Conservation (phyloP, 1,139 yeast species). For the Scheffersomyces lignicola region DNA sequence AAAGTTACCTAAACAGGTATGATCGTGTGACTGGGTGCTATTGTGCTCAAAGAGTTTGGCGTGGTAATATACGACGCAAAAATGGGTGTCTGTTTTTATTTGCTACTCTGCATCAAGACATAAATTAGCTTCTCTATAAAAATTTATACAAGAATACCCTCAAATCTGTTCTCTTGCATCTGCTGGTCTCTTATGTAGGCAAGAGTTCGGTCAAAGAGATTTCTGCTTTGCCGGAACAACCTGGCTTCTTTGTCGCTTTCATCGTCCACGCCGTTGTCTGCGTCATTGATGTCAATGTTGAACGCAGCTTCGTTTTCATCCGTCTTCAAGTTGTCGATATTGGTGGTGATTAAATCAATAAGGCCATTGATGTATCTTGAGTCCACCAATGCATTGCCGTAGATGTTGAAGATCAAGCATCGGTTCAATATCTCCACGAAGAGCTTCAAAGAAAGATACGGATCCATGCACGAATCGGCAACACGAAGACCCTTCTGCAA, state of each 20-base stretch:
- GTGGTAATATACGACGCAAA: not conserved
- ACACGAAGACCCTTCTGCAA: constrained; percentile 71
- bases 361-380: constrained; percentile 80
- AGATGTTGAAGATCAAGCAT: constrained; percentile 80
- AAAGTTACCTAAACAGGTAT: no score
- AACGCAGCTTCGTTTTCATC: constrained; percentile 18
- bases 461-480: constrained; percentile 92
- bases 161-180: constrained; percentile 62
- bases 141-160: constrained; percentile 30
- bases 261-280: constrained; percentile 21
- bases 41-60: constrained; percentile 1
- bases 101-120: not conserved
- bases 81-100: no score
- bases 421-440: constrained; percentile 88
- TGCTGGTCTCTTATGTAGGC: constrained; percentile 66
- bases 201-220: constrained; percentile 64
- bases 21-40: no score
- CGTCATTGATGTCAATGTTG: constrained; percentile 7
- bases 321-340: constrained; percentile 55
- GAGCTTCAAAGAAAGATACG: constrained; percentile 71
- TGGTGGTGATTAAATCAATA: constrained; percentile 79
- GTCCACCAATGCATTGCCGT: constrained; percentile 73
- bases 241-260: constrained; percentile 32
- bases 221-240: constrained; percentile 29
- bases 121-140: not conserved